These are phyloP conservation scores for Diaporthe nobilis DNA, from an alignment of 2,329 filamentous ascomycete species.

Conservation along the genomic window DNA sequence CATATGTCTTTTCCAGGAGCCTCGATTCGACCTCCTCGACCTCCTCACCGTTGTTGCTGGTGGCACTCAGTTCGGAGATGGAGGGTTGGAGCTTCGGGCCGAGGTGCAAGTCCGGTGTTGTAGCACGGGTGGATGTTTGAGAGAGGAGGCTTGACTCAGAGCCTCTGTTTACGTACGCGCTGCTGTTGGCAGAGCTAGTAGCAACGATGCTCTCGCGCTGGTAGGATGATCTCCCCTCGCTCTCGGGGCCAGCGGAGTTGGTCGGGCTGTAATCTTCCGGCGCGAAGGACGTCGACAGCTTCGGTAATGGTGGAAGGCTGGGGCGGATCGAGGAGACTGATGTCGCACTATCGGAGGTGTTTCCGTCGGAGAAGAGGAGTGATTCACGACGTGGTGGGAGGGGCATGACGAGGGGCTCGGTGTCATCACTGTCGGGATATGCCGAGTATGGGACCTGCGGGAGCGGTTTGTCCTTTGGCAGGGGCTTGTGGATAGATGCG, in stretches of 20 bases:
- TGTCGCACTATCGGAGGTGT: slow-evolving; percentile 59
- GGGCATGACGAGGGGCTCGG: slow-evolving; percentile 50
- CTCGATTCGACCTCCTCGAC: slow-evolving; percentile 84
- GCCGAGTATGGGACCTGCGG: slow-evolving; percentile 74
- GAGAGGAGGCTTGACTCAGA: slow-evolving; percentile 87
- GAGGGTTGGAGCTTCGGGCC: slow-evolving; percentile 72
- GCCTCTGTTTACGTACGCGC: slow-evolving; percentile 83
- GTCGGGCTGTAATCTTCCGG: slow-evolving; percentile 64
- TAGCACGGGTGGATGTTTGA: slow-evolving; percentile 87
- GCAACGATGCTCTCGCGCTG: slow-evolving; percentile 79
- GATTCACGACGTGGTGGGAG: slow-evolving; percentile 60
- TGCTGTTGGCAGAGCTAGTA: slow-evolving; percentile 83
- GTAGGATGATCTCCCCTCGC: slow-evolving; percentile 66
- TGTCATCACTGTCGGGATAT: slow-evolving; percentile 50
- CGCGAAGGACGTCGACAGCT: slow-evolving; percentile 65
- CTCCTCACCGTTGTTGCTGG: slow-evolving; percentile 80
- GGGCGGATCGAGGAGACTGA: slow-evolving; percentile 64
- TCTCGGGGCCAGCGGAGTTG: slow-evolving; percentile 60
- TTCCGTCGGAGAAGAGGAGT: slow-evolving; percentile 54
- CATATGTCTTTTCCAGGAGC: slow-evolving; percentile 91
- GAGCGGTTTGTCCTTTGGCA: slow-evolving; percentile 76
- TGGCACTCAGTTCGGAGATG: slow-evolving; percentile 76
- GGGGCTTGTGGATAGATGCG: slow-evolving; percentile 50
- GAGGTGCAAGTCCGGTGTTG: slow-evolving; percentile 80
- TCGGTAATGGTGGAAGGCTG: slow-evolving; percentile 69